Percentiles rank a stretch among this genome's conserved stretches.
phyloP scores from a whole-genome alignment of 768 basidiomycete genomes.

The Symmetrospora coprosmae region DNA sequence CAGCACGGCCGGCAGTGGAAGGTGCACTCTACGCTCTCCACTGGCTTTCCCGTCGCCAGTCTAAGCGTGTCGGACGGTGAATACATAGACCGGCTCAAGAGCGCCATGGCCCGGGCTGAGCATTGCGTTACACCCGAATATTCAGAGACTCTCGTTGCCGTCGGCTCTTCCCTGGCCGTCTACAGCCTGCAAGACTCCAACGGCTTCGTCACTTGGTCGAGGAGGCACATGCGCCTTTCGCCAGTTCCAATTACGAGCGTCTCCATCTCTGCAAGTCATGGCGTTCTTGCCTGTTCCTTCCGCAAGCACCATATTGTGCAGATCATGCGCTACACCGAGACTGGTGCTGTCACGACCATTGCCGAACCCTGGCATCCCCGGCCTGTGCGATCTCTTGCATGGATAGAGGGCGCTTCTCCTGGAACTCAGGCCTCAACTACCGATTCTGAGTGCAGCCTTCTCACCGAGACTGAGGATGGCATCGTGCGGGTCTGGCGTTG shows the following conservation, averaged over 20 bases:
- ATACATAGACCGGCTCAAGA: neutral
- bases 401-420: neutral
- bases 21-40: conserved; percentile 28
- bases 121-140: neutral
- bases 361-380: conserved; percentile 3
- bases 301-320: neutral
- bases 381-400: neutral
- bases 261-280: neutral
- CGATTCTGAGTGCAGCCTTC: too few species aligned
- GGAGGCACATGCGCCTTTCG: too few species aligned
- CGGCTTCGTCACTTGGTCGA: neutral
- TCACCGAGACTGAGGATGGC: conserved; percentile 26
- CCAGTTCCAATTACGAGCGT: too few species aligned
- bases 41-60: neutral
- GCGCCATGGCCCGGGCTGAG: neutral
- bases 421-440: conserved; percentile 19
- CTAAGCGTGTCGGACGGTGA: conserved; percentile 21
- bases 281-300: neutral
- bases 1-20: conserved; percentile 15
- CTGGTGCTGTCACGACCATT: neutral
- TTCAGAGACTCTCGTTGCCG: neutral
- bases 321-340: neutral
- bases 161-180: neutral
- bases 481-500: conserved; percentile 27
- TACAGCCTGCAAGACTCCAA: neutral